Base-by-base conservation (phyloP, 1,139 yeast genomes). In the Debaryomyces sp. region DNA sequence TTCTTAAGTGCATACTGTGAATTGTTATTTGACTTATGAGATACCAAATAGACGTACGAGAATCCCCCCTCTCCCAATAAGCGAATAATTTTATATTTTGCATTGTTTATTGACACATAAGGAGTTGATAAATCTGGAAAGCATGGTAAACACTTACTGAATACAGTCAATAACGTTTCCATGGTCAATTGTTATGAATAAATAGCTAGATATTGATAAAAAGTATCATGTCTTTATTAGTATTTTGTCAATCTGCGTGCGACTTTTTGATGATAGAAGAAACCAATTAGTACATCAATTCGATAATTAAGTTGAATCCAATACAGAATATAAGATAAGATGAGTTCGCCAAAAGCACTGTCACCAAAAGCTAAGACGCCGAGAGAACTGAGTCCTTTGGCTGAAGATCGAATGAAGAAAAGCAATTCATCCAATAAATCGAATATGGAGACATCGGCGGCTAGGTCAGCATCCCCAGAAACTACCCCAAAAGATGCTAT, bases 1-100 rank as follows among this genome's bases (percentile, higher is more conserved):
- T 89, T 87, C 70, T 92, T 91, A 59, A 92, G 69, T 2, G 97
- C 97, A 60, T 81, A 88, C 22, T 71, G 62, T 26, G 82, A 75
- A 45, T 78, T 77, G 43, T 73, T 71, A 50, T 70, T 65, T 30
- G 82, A 77, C 56, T 78, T 76, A 33, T 61, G 66, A 10, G 67
- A 54, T 7, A 90, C 96, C 33, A 90, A 72, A 61, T 92, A 92
- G n/a, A 90, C 96, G 59, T 87, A 90, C 1, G 96, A 85, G 61
- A 88, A 88, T 6, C 96, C 96, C 1, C 96, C 96, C 68, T 91
- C 97, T 8, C 96, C 96, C 6, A 92, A 70, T 21, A 92, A 75
- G 52, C 82, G 79, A 44, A 83, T 69, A n/a, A 92, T 86, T 53
- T 67, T 73, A 64, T 81, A 84, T 40, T 65, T 67, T 34, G 69